A percentile compares a stretch with the other conserved stretches of the same genome.
Conservation (phyloP, 2,329 filamentous ascomycete species). For the Neofusicoccum sp. region DNA sequence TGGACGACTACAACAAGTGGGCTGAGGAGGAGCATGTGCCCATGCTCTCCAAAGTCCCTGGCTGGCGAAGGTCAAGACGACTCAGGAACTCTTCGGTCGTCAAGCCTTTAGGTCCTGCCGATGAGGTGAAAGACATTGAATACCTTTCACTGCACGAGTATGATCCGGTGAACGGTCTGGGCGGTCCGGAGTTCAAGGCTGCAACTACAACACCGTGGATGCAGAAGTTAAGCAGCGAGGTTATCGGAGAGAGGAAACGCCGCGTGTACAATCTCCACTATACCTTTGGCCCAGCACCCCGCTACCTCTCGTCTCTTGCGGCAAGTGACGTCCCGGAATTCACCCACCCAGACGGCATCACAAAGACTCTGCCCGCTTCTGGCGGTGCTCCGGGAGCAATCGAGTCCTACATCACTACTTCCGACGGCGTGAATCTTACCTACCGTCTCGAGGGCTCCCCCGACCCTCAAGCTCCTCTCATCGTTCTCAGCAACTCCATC, state of each 20-base stretch:
- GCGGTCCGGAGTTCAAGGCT: slow-evolving; percentile 57
- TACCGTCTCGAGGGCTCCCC: slow-evolving; percentile 74
- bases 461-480: slow-evolving; percentile 64
- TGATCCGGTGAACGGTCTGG: slow-evolving; percentile 63
- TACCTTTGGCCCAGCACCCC: slow-evolving; percentile 71
- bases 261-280: slow-evolving; percentile 73
- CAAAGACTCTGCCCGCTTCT: slow-evolving; percentile 51
- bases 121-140: slow-evolving; percentile 46
- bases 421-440: slow-evolving; percentile 66
- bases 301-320: slow-evolving; percentile 62
- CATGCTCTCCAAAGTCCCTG: slow-evolving; percentile 70
- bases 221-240: slow-evolving; percentile 57
- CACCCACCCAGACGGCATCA: slow-evolving; percentile 53
- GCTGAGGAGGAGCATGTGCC: slow-evolving; percentile 71
- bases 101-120: slow-evolving; percentile 42
- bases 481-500: slow-evolving; percentile 78
- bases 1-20: slow-evolving; percentile 64
- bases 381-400: slow-evolving; percentile 48
- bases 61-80: slow-evolving; percentile 72
- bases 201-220: slow-evolving; percentile 63
- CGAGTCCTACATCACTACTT: slow-evolving; percentile 65
- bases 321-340: slow-evolving; percentile 48
- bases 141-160: slow-evolving; percentile 70
- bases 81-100: slow-evolving; percentile 64
- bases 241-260: slow-evolving; percentile 57